Base-by-base conservation (phyloP, 768 basidiomycete genomes). In the Coprinopsis sp. region DNA sequence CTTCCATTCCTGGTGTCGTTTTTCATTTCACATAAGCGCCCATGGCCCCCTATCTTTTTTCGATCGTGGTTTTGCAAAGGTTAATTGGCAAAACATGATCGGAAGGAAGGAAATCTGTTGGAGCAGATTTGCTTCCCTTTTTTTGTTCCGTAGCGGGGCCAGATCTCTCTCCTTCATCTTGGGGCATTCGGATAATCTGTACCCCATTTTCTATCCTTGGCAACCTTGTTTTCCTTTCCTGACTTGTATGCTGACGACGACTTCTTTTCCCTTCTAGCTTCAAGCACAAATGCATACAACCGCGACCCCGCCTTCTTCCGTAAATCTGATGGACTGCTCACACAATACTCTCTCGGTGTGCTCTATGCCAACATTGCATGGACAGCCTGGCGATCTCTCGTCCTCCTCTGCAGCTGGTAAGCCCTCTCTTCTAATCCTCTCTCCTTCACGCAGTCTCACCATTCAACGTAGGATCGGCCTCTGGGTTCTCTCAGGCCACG, bases 271-370 rank as follows among this genome's bases (percentile, higher is more conserved):
- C 22, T 5, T 33, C 12, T 27, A 27, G 44, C 24, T 16, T 27
- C 44, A 10, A 10, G n/a, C 12, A 25, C 31, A 16, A 14, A 21
- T 7, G 64, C 76, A 0, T 87, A 82, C 63, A 67, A 70, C 39
- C 74, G 90, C 30, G 91, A 93, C 59, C 61, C 67, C 31, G 88
- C 89, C 22, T 94, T 81, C 70, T 94, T 94, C 71, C 65, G 72
- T 33, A 55, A 65, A 21, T 56, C 61, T 21, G 72, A 85, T 51
- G 89, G 89, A 14, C 72, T 81, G 10, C 67, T 94, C 45, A 87
- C 87, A 12, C 58, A 59, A 37, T 94, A 93, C 57, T 82, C 90
- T 22, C 75, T 79, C n/a, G 89, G 86, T 18, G 74, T 93, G 23
- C 69, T 94, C 34, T 73, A 84, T 40, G 81, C 87, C 38, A 92